Conservation (phyloP, 2,329 filamentous ascomycete species). For the Epichloe gansuensis region DNA sequence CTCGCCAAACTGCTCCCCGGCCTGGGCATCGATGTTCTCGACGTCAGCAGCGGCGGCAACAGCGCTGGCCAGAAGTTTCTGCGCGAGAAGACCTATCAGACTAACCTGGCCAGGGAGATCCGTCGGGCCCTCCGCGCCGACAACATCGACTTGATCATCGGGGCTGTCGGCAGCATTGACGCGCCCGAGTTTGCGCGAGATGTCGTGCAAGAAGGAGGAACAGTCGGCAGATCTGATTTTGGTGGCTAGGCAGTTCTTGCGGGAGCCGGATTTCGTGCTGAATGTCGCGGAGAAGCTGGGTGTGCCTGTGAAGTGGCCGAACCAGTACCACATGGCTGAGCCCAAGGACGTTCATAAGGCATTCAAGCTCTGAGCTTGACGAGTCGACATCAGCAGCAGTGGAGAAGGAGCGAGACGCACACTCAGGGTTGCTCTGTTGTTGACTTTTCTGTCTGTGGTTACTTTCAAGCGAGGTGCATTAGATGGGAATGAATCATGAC, state of each 20-base stretch:
- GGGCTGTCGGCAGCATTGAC: conserved; percentile 63
- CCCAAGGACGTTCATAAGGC: conserved; percentile 11
- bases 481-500: no score
- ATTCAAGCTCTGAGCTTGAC: background rate
- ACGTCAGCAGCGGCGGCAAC: conserved; percentile 69
- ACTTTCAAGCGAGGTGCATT: no score
- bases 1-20: conserved; percentile 60
- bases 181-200: conserved; percentile 54
- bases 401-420: background rate
- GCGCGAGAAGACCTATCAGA: conserved; percentile 57
- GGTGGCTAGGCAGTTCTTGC: conserved; percentile 64
- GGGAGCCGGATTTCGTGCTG: conserved; percentile 70
- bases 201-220: conserved; percentile 35
- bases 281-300: conserved; percentile 60
- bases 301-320: conserved; percentile 58
- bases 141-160: conserved; percentile 47
- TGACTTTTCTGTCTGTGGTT: background rate
- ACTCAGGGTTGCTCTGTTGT: background rate
- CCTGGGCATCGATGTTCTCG: conserved; percentile 68
- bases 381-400: background rate
- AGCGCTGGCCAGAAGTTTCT: conserved; percentile 48
- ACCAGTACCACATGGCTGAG: conserved; percentile 42
- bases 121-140: conserved; percentile 49
- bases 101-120: conserved; percentile 57
- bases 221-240: conserved; percentile 54